Percentiles rank a stretch among this genome's conserved stretches.
These are phyloP conservation scores for Ensete glaucum DNA, from an alignment of 176 grass and related monocot species.

Conservation along the genomic window DNA sequence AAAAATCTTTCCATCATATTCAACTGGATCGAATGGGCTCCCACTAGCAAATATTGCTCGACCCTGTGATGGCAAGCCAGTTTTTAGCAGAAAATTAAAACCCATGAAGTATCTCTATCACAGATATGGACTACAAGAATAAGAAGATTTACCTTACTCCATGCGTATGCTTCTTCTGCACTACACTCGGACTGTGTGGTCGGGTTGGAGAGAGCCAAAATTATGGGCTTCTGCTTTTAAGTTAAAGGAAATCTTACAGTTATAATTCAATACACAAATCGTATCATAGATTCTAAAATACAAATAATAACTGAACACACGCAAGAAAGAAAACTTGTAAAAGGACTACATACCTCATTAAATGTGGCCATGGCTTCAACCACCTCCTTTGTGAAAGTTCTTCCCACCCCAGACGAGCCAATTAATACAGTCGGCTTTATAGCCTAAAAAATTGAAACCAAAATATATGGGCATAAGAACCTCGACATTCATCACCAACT, in stretches of 20 bases:
- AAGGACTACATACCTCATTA: constrained; percentile 54
- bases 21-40: constrained; percentile 90
- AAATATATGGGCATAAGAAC: background rate
- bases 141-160: constrained; percentile 67
- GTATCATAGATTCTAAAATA: background rate
- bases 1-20: constrained; percentile 69
- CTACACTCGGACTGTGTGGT: constrained; percentile 82
- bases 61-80: constrained; percentile 33
- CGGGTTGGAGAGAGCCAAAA: constrained; percentile 83
- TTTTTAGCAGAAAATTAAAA: background rate
- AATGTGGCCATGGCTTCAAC: constrained; percentile 63
- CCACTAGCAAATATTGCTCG: constrained; percentile 84
- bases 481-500: too few species aligned
- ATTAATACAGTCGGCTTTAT: constrained; percentile 63
- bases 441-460: constrained; percentile 27
- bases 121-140: background rate
- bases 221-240: constrained; percentile 54
- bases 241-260: constrained; percentile 8
- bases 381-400: constrained; percentile 80
- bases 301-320: background rate
- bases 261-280: constrained; percentile 2
- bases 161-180: constrained; percentile 92
- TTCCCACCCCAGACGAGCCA: constrained; percentile 75
- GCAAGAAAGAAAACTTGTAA: background rate
- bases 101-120: background rate